Evolutionary conservation across 139 green algal genomes (phyloP).

Genomic region (Tetradesmus obliquus): DNA sequence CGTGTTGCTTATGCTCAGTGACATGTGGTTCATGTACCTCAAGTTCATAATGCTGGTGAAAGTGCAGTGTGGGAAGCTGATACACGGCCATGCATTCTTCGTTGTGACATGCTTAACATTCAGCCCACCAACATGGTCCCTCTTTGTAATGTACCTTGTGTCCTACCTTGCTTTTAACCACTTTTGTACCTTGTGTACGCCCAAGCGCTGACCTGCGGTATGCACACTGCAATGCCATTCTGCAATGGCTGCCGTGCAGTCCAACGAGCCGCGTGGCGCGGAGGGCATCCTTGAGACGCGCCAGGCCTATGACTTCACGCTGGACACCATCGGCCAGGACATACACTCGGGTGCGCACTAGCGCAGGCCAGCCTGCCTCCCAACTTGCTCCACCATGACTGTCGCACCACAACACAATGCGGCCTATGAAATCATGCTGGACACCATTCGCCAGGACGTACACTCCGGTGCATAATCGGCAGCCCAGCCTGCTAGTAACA

Average conservation of each 20-base stretch:
- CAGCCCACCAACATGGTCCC: too few relatives aligned
- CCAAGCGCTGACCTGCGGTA: too few relatives aligned
- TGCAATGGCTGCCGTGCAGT: neutral
- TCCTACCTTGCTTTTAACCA: too few relatives aligned
- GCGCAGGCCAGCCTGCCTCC: neutral
- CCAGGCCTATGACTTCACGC: conserved; percentile 86
- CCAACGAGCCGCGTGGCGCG: conserved; percentile 27
- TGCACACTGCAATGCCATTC: too few relatives aligned
- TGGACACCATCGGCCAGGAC: conserved; percentile 87
- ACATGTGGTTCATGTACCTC: neutral
- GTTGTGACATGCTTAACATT: too few relatives aligned
- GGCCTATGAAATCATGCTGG: conserved; percentile 54
- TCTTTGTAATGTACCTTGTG: neutral
- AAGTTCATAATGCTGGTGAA: neutral
- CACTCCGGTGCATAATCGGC: conserved; percentile 18
- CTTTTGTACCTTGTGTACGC: too few relatives aligned
- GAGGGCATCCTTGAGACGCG: conserved; percentile 77
- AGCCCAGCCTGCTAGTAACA: neutral
- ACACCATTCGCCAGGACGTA: conserved; percentile 83
- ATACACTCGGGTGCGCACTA: conserved; percentile 42
- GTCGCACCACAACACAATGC: neutral
- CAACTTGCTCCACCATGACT: neutral
- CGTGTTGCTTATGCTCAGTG: neutral
- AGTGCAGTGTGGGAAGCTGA: neutral
- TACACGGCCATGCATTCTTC: neutral